Conservation (phyloP, 225 moss, liverwort and hornwort genomes). For the Antitrichia curtipendula region DNA sequence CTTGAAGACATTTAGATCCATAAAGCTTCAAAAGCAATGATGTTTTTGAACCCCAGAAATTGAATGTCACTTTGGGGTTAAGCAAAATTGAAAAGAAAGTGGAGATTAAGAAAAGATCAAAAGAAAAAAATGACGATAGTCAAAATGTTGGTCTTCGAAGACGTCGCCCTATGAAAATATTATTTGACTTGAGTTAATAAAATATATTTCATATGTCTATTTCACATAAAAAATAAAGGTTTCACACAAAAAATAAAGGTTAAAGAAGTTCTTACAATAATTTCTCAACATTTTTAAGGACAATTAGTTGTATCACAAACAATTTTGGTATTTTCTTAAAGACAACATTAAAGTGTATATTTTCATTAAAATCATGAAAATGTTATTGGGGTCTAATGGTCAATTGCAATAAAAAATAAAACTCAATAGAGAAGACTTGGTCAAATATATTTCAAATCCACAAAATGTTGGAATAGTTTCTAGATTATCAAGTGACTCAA, state of each 20-base stretch:
- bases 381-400: neutral
- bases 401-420: neutral
- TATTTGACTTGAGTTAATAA: neutral
- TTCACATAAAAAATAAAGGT: neutral
- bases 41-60: no score
- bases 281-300: neutral
- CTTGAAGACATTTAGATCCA: no score
- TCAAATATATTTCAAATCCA: constrained; percentile 37
- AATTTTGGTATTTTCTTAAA: no score
- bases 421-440: constrained; percentile 42
- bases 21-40: no score
- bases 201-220: neutral
- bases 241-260: neutral
- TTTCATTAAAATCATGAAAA: neutral
- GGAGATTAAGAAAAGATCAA: neutral
- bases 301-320: neutral
- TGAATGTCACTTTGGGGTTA: no score
- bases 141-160: neutral
- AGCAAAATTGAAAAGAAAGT: constrained; percentile 2
- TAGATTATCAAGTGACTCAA: constrained; percentile 11
- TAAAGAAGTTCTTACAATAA: neutral
- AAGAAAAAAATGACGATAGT: neutral
- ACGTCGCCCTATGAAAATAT: neutral
- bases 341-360: neutral
- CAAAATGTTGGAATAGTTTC: constrained; percentile 40